phyloP scores from a whole-genome alignment of 768 basidiomycete species.

The Psilocybe subaeruginosa region DNA sequence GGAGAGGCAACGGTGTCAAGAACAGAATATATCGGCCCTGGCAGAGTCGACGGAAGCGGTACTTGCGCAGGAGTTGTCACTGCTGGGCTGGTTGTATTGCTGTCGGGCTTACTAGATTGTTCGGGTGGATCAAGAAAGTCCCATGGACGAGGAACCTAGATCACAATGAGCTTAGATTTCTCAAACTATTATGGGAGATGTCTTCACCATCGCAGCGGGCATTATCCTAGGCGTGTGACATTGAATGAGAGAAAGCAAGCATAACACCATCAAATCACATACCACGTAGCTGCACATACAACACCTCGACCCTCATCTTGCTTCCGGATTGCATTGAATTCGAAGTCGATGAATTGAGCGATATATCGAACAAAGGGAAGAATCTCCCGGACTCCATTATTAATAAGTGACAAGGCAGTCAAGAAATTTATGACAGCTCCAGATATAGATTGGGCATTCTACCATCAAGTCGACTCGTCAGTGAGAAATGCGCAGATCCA shows the following conservation, averaged over 20 bases:
- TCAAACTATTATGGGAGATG: background rate
- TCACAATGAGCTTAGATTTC: background rate
- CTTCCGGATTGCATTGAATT: slow-evolving; percentile 65
- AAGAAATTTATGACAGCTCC: slow-evolving; percentile 72
- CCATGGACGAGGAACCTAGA: slow-evolving; percentile 73
- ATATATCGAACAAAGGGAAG: slow-evolving; percentile 86
- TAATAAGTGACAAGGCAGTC: slow-evolving; percentile 68
- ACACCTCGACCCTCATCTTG: slow-evolving; percentile 78
- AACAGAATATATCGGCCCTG: slow-evolving; percentile 4
- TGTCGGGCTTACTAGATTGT: background rate
- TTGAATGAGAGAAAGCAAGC: background rate
- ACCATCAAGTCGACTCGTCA: background rate
- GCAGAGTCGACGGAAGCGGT: background rate
- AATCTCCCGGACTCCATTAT: slow-evolving; percentile 79
- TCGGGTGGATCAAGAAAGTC: slow-evolving; percentile 56
- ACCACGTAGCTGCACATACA: slow-evolving; percentile 91
- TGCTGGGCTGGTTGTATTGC: background rate
- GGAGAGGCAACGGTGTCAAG: slow-evolving; percentile 6
- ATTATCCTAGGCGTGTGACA: slow-evolving; percentile 56
- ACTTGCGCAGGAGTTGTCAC: background rate
- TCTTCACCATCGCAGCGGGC: slow-evolving; percentile 67
- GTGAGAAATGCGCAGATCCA: background rate
- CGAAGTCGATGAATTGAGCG: slow-evolving; percentile 75
- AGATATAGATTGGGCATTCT: slow-evolving; percentile 66
- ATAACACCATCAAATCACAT: slow-evolving; percentile 1